A percentile compares a stretch with the other conserved stretches of the same genome.
phyloP scores from a whole-genome alignment of 352 stramenopile species.

The Phytophthora capsici region DNA sequence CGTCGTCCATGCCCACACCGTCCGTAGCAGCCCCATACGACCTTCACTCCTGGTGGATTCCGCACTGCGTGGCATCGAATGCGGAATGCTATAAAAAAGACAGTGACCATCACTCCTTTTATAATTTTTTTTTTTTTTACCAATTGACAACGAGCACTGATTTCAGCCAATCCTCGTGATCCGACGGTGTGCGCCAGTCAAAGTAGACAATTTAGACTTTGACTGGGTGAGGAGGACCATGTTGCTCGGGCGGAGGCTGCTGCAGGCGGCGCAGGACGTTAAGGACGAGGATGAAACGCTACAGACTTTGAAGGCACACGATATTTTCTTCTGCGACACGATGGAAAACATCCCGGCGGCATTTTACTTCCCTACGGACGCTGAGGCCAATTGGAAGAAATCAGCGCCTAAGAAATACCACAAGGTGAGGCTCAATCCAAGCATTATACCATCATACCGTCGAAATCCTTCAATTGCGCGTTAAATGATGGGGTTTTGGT shows the following conservation, averaged over 20 bases:
- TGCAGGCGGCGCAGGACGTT: constrained; percentile 37
- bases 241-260: constrained; percentile 61
- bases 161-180: constrained; percentile 28
- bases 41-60: constrained; percentile 8
- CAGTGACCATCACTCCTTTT: constrained; percentile 10
- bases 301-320: constrained; percentile 39
- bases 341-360: constrained; percentile 81
- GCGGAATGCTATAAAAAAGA: constrained; percentile 22
- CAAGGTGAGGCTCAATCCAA: constrained; percentile 44
- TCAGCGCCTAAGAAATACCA: constrained; percentile 81
- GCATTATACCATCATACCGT: constrained; percentile 1
- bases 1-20: constrained; percentile 50
- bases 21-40: constrained; percentile 37
- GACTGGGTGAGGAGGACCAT: constrained; percentile 35
- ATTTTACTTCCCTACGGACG: constrained; percentile 83
- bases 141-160: background rate
- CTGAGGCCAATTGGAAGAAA: constrained; percentile 78
- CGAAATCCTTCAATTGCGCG: background rate
- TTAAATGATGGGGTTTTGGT: constrained; percentile 1
- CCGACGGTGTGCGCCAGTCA: constrained; percentile 35
- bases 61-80: constrained; percentile 20
- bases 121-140: constrained; percentile 1
- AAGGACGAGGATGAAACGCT: constrained; percentile 24
- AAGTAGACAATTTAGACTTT: constrained; percentile 23
- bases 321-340: constrained; percentile 76